phyloP scores from a whole-genome alignment of 2,329 filamentous ascomycete species.

The Kalmusia sp. region DNA sequence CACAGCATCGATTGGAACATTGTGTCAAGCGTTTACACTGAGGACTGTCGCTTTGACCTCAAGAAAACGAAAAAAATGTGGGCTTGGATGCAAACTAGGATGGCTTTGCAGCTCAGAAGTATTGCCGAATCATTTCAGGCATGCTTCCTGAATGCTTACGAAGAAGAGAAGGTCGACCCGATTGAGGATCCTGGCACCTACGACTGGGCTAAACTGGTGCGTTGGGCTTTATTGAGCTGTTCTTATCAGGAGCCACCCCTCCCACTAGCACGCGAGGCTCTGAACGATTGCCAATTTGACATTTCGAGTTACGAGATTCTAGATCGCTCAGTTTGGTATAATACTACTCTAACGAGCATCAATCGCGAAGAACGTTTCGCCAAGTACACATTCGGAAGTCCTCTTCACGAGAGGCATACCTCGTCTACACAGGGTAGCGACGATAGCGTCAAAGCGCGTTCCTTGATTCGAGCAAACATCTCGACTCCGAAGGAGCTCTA shows the following conservation, averaged over 20 bases:
- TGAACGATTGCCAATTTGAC: constrained; percentile 32
- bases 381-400: constrained; percentile 30
- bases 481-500: constrained; percentile 51
- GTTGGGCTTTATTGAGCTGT: constrained; percentile 67
- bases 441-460: constrained; percentile 42
- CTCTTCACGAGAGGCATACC: constrained; percentile 24
- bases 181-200: constrained; percentile 69
- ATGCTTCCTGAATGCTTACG: constrained; percentile 71
- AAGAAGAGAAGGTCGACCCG: constrained; percentile 64
- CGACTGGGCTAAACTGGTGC: constrained; percentile 71
- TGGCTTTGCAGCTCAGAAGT: constrained; percentile 58
- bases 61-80: constrained; percentile 46
- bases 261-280: constrained; percentile 24
- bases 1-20: constrained; percentile 52
- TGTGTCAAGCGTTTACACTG: constrained; percentile 47
- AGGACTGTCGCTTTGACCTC: constrained; percentile 43
- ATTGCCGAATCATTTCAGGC: constrained; percentile 70
- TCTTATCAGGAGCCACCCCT: constrained; percentile 34
- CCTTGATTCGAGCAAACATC: constrained; percentile 55
- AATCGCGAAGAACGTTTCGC: constrained; percentile 32
- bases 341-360: constrained; percentile 29
- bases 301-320: constrained; percentile 36
- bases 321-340: constrained; percentile 34
- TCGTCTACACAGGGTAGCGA: constrained; percentile 9
- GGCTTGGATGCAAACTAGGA: constrained; percentile 43